A percentile compares a stretch with the other conserved stretches of the same genome.
Evolutionary conservation across 2,329 filamentous ascomycete species (phyloP).

Genomic region (Fusarium globosum): DNA sequence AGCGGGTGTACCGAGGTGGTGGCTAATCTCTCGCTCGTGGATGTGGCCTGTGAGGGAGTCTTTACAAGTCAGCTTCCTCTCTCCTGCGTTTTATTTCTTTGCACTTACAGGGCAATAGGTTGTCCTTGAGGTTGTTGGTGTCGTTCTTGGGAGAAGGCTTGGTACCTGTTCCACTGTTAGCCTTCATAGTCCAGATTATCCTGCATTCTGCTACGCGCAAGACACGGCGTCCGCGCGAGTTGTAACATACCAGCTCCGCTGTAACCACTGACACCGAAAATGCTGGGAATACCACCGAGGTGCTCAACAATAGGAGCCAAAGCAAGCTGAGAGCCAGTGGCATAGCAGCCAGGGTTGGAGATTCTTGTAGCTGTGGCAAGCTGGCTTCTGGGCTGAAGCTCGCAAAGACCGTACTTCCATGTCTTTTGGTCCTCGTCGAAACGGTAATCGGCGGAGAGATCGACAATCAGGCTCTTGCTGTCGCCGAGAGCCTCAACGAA

Average conservation of each 20-base stretch:
- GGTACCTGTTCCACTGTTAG: conserved; percentile 81
- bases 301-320: conserved; percentile 83
- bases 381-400: conserved; percentile 76
- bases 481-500: conserved; percentile 85
- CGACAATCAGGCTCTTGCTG: conserved; percentile 84
- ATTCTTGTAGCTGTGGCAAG: conserved; percentile 86
- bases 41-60: conserved; percentile 79
- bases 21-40: conserved; percentile 90
- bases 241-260: conserved; percentile 74
- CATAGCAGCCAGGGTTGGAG: conserved; percentile 94
- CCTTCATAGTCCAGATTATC: neutral
- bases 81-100: conserved; percentile 49
- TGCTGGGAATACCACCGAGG: conserved; percentile 80
- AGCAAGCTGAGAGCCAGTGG: conserved; percentile 90
- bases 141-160: conserved; percentile 97
- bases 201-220: neutral
- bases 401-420: conserved; percentile 87
- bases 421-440: conserved; percentile 67
- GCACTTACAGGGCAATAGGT: conserved; percentile 77
- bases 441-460: conserved; percentile 96
- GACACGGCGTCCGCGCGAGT: neutral
- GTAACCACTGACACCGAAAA: conserved; percentile 94
- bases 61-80: conserved; percentile 37
- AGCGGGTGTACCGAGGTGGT: conserved; percentile 78
- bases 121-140: conserved; percentile 82